Conservation (phyloP, 371 early-diverging fungal genomes). For the Zychaea mexicana region DNA sequence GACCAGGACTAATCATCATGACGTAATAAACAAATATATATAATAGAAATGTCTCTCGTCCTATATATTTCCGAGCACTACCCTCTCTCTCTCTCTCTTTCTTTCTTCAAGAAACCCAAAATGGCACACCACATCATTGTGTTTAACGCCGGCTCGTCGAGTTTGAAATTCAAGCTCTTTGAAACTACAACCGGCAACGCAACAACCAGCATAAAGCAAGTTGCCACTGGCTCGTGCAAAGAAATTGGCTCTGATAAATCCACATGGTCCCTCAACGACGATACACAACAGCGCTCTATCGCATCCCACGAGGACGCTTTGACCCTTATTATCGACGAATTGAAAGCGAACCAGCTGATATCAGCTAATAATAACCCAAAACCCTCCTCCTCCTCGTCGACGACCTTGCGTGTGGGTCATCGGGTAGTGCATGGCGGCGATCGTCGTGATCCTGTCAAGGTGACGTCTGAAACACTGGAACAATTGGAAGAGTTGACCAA, state of each 20-base stretch:
- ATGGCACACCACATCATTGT: slow-evolving; percentile 14
- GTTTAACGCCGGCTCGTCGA: slow-evolving; percentile 22
- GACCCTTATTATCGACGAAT: neutral
- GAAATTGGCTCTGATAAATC: slow-evolving; percentile 21
- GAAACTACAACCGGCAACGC: too few relatives aligned
- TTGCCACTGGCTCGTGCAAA: slow-evolving; percentile 13
- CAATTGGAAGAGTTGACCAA: slow-evolving; percentile 30
- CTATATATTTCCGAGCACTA: too few relatives aligned
- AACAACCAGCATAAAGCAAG: slow-evolving; percentile 1
- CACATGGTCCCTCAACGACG: too few relatives aligned
- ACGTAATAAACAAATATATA: neutral
- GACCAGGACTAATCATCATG: neutral
- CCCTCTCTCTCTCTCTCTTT: too few relatives aligned
- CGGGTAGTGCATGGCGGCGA: slow-evolving; percentile 42
- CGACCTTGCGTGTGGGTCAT: slow-evolving; percentile 16
- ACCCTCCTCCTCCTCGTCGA: too few relatives aligned
- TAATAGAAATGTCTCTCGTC: neutral
- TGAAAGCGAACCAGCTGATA: slow-evolving; percentile 6
- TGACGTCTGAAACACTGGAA: slow-evolving; percentile 18
- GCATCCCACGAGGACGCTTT: slow-evolving; percentile 17
- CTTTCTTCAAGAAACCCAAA: too few relatives aligned
- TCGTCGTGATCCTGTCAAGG: slow-evolving; percentile 22
- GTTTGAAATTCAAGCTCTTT: slow-evolving; percentile 26
- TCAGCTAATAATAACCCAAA: too few relatives aligned
- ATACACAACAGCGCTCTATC: neutral